Evolutionary conservation across 108 stramenopile species (phyloP).

Genomic region (Nannochloropsis salina): DNA sequence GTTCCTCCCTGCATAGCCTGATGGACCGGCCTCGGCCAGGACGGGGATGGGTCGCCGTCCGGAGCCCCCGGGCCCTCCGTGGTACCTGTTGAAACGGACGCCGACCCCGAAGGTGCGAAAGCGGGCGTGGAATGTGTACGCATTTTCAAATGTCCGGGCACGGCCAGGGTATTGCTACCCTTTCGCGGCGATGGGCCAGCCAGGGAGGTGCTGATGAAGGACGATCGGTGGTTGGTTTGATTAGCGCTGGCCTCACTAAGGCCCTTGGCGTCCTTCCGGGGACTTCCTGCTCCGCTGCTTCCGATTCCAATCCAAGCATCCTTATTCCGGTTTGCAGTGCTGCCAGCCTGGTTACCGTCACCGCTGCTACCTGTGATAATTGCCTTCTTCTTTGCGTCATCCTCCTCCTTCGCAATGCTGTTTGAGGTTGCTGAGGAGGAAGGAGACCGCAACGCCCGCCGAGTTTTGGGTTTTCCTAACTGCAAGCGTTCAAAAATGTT

Average conservation of each 20-base stretch:
- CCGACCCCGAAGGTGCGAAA: not conserved
- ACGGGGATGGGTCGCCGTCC: not conserved
- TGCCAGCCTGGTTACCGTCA: not conserved
- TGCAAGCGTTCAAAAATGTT: conserved; percentile 17
- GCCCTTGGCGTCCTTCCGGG: not conserved
- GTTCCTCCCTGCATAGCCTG: not conserved
- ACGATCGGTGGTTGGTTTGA: too few species aligned
- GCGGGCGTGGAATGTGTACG: not conserved
- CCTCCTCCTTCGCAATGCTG: not conserved
- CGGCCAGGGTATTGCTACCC: not conserved
- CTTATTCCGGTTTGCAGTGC: not conserved
- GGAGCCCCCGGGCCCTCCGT: too few species aligned
- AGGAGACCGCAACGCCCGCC: not conserved
- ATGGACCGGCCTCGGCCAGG: not conserved
- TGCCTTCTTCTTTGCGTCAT: not conserved
- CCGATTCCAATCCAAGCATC: not conserved
- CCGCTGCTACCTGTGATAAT: not conserved
- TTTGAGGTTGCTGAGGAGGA: not conserved
- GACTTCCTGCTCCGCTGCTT: conserved; percentile 11
- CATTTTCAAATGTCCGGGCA: not conserved
- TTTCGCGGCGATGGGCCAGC: not conserved
- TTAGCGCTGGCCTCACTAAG: too few species aligned
- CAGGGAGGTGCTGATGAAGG: not conserved
- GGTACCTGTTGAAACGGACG: too few species aligned
- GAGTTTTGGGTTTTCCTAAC: not conserved